Conservation (phyloP, 2,329 filamentous ascomycete species). For the Sordariomycetes sp. region DNA sequence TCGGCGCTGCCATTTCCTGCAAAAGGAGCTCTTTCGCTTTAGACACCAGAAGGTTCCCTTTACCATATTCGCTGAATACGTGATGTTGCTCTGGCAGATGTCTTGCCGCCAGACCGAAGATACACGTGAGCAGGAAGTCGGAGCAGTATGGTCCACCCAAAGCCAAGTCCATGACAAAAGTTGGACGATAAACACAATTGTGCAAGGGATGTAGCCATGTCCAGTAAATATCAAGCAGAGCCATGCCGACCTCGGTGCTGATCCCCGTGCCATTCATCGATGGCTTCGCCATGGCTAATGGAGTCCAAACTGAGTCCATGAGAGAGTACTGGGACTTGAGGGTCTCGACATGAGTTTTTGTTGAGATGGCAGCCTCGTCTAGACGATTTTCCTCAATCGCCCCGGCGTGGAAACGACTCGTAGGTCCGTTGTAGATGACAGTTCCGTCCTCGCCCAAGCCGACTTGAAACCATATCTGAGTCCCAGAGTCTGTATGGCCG, state of each 20-base stretch:
- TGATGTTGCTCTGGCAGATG: slow-evolving; percentile 6
- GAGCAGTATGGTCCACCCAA: slow-evolving; percentile 11
- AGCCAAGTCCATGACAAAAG: slow-evolving; percentile 11
- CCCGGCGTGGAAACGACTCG: slow-evolving; percentile 11
- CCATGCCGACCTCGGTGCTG: slow-evolving; percentile 6
- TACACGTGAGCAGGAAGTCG: slow-evolving; percentile 10
- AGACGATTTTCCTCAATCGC: slow-evolving; percentile 4
- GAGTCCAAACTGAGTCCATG: slow-evolving; percentile 8
- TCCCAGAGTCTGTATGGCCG: not conserved
- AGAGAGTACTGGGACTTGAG: slow-evolving; percentile 7
- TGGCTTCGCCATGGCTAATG: slow-evolving; percentile 6
- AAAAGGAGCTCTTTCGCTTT: slow-evolving; percentile 4
- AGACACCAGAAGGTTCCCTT: slow-evolving; percentile 1
- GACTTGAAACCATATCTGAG: slow-evolving; percentile 10
- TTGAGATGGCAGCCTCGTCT: not conserved
- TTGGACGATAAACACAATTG: slow-evolving; percentile 10
- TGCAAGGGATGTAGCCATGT: slow-evolving; percentile 12
- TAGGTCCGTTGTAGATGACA: slow-evolving; percentile 12
- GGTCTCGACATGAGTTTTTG: not conserved
- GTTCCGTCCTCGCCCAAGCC: slow-evolving; percentile 11
- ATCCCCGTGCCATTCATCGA: slow-evolving; percentile 8
- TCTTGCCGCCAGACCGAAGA: slow-evolving; percentile 10
- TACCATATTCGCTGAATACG: not conserved
- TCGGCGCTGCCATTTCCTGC: slow-evolving; percentile 5
- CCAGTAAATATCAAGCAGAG: slow-evolving; percentile 12